These are phyloP conservation scores for Penicillium salamii DNA, from an alignment of 495 filamentous ascomycete genomes.

Conservation along the genomic window DNA sequence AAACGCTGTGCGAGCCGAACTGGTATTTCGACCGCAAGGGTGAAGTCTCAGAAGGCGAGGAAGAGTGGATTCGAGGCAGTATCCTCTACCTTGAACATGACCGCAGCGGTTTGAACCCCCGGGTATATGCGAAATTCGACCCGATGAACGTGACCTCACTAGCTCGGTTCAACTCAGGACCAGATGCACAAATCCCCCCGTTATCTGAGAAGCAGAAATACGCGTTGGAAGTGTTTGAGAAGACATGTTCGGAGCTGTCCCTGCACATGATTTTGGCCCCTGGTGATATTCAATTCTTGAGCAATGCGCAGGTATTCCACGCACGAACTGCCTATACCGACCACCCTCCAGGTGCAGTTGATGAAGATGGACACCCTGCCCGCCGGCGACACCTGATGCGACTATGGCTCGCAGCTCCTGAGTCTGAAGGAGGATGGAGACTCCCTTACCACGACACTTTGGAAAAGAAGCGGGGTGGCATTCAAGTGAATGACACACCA, in stretches of 20 bases:
- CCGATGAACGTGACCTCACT: conserved; percentile 68
- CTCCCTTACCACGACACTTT: conserved; percentile 68
- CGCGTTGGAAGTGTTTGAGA: conserved; percentile 59
- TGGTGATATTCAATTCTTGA: conserved; percentile 71
- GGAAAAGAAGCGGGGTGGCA: conserved; percentile 75
- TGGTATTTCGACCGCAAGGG: conserved; percentile 94
- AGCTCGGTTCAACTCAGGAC: conserved; percentile 55
- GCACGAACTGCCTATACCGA: conserved; percentile 64
- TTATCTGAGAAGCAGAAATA: conserved; percentile 58
- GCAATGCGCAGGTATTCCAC: conserved; percentile 63
- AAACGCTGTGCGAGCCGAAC: conserved; percentile 63
- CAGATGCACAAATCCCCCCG: conserved; percentile 51
- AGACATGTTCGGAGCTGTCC: conserved; percentile 57
- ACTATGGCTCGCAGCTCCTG: conserved; percentile 73
- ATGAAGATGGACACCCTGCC: conserved; percentile 32
- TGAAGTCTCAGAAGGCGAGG: conserved; percentile 65
- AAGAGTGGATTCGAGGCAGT: conserved; percentile 65
- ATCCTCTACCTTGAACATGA: conserved; percentile 68
- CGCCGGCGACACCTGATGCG: conserved; percentile 72
- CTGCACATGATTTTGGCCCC: conserved; percentile 71
- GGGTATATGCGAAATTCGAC: conserved; percentile 54
- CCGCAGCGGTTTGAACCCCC: conserved; percentile 23
- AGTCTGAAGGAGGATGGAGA: conserved; percentile 77
- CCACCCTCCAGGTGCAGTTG: conserved; percentile 42
- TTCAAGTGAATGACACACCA: conserved; percentile 72